Evolutionary conservation across 176 grass and related monocot species (phyloP).

Genomic region (Puya raimondii): DNA sequence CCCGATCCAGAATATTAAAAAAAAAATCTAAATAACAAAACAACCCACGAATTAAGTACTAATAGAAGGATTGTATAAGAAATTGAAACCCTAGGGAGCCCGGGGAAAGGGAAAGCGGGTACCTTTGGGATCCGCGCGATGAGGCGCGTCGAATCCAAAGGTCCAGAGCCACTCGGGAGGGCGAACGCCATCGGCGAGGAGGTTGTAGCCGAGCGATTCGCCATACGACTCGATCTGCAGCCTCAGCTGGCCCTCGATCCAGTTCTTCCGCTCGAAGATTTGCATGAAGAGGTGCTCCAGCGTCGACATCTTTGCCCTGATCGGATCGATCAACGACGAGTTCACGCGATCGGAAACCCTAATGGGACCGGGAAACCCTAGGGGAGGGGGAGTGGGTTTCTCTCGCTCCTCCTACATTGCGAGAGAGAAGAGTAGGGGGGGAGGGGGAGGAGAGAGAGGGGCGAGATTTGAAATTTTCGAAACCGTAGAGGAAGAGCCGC

Average conservation of each 20-base stretch:
- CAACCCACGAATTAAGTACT: neutral
- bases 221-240: conserved; percentile 58
- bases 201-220: conserved; percentile 44
- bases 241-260: conserved; percentile 36
- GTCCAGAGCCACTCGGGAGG: conserved; percentile 54
- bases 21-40: neutral
- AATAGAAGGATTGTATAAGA: neutral
- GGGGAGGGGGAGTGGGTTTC: conserved; percentile 7
- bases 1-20: neutral
- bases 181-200: conserved; percentile 40
- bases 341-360: conserved; percentile 10
- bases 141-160: conserved; percentile 6
- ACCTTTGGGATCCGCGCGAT: conserved; percentile 21
- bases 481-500: neutral
- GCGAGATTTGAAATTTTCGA: conserved; percentile 53
- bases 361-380: neutral
- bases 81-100: neutral
- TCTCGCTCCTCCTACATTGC: conserved; percentile 2
- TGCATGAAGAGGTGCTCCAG: conserved; percentile 90
- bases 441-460: neutral
- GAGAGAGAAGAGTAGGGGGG: neutral
- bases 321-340: conserved; percentile 18
- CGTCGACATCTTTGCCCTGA: conserved; percentile 17
- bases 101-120: neutral
- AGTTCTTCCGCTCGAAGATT: conserved; percentile 54